Evolutionary conservation across 495 filamentous ascomycete species (phyloP).

Genomic region (Bryoglossum gracile): DNA sequence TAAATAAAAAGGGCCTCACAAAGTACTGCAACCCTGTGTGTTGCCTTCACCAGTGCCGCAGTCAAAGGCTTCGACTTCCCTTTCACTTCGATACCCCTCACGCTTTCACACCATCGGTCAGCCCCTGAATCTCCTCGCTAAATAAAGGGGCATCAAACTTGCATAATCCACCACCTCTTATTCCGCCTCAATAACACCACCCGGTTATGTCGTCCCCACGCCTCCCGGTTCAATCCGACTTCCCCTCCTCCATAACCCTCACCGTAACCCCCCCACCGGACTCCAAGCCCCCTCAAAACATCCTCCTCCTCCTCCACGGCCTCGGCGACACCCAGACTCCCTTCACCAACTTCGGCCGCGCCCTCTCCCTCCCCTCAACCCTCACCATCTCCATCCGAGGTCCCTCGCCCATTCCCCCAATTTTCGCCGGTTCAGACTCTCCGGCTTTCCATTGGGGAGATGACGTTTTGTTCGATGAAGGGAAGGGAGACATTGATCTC

Average conservation of each 20-base stretch:
- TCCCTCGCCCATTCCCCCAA: conserved; percentile 63
- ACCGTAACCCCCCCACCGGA: conserved; percentile 35
- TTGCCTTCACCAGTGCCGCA: too few relatives aligned
- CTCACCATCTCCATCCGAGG: conserved; percentile 69
- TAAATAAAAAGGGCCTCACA: too few relatives aligned
- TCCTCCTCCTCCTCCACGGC: conserved; percentile 86
- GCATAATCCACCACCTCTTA: too few relatives aligned
- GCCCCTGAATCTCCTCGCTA: too few relatives aligned
- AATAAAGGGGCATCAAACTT: too few relatives aligned
- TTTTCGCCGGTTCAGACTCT: conserved; percentile 47
- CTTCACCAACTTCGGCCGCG: conserved; percentile 61
- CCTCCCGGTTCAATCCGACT: too few relatives aligned
- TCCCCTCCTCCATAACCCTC: conserved; percentile 17
- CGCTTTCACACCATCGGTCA: too few relatives aligned
- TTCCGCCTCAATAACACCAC: too few relatives aligned
- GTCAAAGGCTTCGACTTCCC: too few relatives aligned
- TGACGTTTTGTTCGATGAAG: conserved; percentile 62
- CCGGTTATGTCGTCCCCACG: too few relatives aligned
- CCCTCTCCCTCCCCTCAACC: conserved; percentile 75
- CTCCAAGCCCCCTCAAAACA: conserved; percentile 44
- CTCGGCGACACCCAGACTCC: conserved; percentile 68
- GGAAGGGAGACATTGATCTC: conserved; percentile 59
- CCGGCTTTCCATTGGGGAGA: conserved; percentile 81
- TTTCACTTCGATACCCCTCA: too few relatives aligned
- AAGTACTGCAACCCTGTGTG: too few relatives aligned